Evolutionary conservation across 768 basidiomycete species (phyloP), one percentile per base, ranked within the genome.

Genomic region (Astraeus odoratus): DNA sequence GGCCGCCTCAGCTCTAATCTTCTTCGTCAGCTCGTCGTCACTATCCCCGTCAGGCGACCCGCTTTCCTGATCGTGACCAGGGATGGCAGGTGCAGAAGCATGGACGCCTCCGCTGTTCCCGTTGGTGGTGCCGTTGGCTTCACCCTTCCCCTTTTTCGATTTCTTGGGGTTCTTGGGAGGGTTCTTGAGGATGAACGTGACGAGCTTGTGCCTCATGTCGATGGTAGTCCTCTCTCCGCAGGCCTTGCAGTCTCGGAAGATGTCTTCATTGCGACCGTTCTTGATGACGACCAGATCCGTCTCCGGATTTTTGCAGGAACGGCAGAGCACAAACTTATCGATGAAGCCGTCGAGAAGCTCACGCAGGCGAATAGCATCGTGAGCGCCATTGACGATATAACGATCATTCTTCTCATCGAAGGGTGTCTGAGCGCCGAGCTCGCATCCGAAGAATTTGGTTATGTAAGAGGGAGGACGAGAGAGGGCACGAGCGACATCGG

Each of bases 391-490:
- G 67, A 98, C 95, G 53, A 99, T 97, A 72, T 95, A 99, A 38
- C 95, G 80, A 55, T 99, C 96, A 58, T 90, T 90, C 68, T 91
- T 93, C 66, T 95, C 91, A 66, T 97, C 92, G 61, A 90, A 84
- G 18, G 93, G 86, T 26, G 93, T 95, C 68, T 98, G 95, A 26
- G 96, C 96, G 51, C 96, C 96, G 46, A 98, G 84, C 67, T 99
- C 96, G 65, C 89, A 93, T 25, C 96, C 96, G 58, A 99, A 98
- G 76, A 94, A 99, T 69, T 99, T 99, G 67, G 95, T 97, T 51
- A 95, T 86, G 65, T 98, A 96, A 34, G 93, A 79, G 22, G 96
- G 87, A 48, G 95, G 95, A 47, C 96, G 86, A 59, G 84, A 89
- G 53, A 99, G 80, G 36, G 96, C 93, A 52, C 91, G 85, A 39